A percentile compares a stretch with the other conserved stretches of the same genome.
Conservation (phyloP, 1,139 yeast genomes). For the Candida gigantensis region DNA sequence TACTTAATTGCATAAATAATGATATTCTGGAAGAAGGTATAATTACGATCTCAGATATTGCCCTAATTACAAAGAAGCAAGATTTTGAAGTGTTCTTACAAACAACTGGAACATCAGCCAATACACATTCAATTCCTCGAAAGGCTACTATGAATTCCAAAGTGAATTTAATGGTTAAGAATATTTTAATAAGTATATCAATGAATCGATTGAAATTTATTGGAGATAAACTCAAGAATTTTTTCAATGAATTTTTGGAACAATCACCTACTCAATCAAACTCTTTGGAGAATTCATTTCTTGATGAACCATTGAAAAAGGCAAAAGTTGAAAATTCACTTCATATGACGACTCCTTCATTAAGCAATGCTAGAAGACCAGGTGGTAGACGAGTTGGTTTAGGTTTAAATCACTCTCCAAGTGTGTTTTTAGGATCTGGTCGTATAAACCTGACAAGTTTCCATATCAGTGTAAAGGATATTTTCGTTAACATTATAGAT, state of each 20-base stretch:
- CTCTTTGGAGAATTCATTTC: slow-evolving; percentile 19
- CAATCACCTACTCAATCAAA: slow-evolving; percentile 21
- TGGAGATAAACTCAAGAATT: slow-evolving; percentile 14
- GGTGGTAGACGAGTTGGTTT: slow-evolving; percentile 12
- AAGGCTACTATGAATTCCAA: slow-evolving; percentile 22
- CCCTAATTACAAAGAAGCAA: slow-evolving; percentile 19
- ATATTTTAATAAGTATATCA: slow-evolving; percentile 18
- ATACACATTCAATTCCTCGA: slow-evolving; percentile 21
- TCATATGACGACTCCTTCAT: slow-evolving; percentile 8
- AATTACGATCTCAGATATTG: slow-evolving; percentile 23
- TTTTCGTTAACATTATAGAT: slow-evolving; percentile 26
- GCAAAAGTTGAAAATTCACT: slow-evolving; percentile 10
- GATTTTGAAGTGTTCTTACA: slow-evolving; percentile 30
- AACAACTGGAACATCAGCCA: slow-evolving; percentile 15
- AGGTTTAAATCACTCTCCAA: slow-evolving; percentile 7
- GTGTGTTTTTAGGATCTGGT: slow-evolving; percentile 4
- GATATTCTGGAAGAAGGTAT: slow-evolving; percentile 14
- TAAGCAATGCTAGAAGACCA: slow-evolving; percentile 5
- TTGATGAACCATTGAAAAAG: slow-evolving; percentile 8
- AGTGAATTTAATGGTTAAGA: slow-evolving; percentile 20
- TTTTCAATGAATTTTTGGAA: slow-evolving; percentile 20
- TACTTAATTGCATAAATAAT: slow-evolving; percentile 18
- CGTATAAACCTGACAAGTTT: slow-evolving; percentile 20
- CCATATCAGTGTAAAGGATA: slow-evolving; percentile 23
- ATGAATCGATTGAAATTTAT: slow-evolving; percentile 17